Evolutionary conservation across 73 alveolate genomes (phyloP).

Genomic region (Urostyla sp.): DNA sequence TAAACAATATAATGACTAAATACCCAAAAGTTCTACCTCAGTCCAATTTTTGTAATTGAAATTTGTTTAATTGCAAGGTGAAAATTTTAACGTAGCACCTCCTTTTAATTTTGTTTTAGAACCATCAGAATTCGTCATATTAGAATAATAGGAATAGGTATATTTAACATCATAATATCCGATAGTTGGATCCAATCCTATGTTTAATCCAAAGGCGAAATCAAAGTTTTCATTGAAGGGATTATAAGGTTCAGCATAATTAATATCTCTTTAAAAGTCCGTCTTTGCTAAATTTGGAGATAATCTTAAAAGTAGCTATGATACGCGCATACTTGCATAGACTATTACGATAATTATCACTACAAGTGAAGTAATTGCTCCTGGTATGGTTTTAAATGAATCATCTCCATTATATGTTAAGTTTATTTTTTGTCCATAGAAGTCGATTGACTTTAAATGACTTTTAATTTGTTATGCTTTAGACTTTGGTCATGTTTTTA

Average conservation of each 20-base stretch:
- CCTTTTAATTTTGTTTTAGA: neutral
- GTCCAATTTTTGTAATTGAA: neutral
- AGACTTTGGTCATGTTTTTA: too few species aligned
- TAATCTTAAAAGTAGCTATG: conserved; percentile 8
- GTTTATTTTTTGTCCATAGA: conserved; percentile 43
- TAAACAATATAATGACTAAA: conserved; percentile 1
- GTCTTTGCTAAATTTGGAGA: conserved; percentile 24
- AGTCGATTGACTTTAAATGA: conserved; percentile 16
- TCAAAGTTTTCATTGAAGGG: conserved; percentile 32
- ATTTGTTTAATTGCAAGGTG: neutral
- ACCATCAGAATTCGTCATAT: conserved; percentile 25
- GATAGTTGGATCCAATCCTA: conserved; percentile 32
- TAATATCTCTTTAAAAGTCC: neutral
- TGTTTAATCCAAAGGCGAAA: conserved; percentile 39
- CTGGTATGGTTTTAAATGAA: conserved; percentile 35
- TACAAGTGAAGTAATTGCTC: conserved; percentile 15
- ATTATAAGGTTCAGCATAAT: neutral
- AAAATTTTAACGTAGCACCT: neutral
- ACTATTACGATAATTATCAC: conserved; percentile 36
- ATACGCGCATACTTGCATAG: conserved; percentile 31
- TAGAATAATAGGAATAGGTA: conserved; percentile 11
- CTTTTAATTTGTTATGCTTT: too few species aligned
- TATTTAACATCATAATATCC: neutral
- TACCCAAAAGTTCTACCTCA: neutral
- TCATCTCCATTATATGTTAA: conserved; percentile 27